Evolutionary conservation across 208 protist species (phyloP).

Genomic region (Trypanosoma theileri): DNA sequence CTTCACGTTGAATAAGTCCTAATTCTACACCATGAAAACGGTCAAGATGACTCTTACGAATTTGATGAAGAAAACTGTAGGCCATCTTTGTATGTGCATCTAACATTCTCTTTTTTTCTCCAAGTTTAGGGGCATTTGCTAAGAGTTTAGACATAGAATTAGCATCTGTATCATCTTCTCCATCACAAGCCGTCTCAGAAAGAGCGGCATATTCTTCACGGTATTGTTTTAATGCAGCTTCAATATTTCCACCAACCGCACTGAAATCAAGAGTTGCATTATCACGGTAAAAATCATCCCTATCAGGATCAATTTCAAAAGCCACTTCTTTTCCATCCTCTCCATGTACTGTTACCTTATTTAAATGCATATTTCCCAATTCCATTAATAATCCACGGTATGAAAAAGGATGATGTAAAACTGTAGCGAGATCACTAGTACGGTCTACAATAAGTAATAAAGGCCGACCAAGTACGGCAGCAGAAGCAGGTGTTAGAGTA

Average conservation of each 20-base stretch:
- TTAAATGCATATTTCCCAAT: slow-evolving; percentile 76
- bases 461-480: slow-evolving; percentile 65
- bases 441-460: slow-evolving; percentile 86
- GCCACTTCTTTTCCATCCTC: slow-evolving; percentile 56
- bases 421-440: slow-evolving; percentile 72
- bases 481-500: slow-evolving; percentile 52
- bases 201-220: slow-evolving; percentile 74
- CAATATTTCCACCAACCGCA: slow-evolving; percentile 65
- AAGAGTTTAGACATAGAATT: slow-evolving; percentile 77
- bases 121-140: slow-evolving; percentile 69
- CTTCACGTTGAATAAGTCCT: slow-evolving; percentile 60
- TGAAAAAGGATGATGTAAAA: slow-evolving; percentile 87
- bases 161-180: slow-evolving; percentile 48
- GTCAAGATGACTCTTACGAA: slow-evolving; percentile 69
- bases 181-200: slow-evolving; percentile 33
- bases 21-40: slow-evolving; percentile 85
- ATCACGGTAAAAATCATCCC: slow-evolving; percentile 75
- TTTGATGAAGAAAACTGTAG: slow-evolving; percentile 66
- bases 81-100: slow-evolving; percentile 85
- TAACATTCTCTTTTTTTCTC: slow-evolving; percentile 81
- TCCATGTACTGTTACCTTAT: slow-evolving; percentile 61
- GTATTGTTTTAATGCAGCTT: slow-evolving; percentile 66
- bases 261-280: slow-evolving; percentile 74
- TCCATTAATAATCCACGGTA: slow-evolving; percentile 87
- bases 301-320: slow-evolving; percentile 84